These are phyloP conservation scores for Picocystis salinarum DNA, from an alignment of 139 green algal genomes.

Conservation along the genomic window DNA sequence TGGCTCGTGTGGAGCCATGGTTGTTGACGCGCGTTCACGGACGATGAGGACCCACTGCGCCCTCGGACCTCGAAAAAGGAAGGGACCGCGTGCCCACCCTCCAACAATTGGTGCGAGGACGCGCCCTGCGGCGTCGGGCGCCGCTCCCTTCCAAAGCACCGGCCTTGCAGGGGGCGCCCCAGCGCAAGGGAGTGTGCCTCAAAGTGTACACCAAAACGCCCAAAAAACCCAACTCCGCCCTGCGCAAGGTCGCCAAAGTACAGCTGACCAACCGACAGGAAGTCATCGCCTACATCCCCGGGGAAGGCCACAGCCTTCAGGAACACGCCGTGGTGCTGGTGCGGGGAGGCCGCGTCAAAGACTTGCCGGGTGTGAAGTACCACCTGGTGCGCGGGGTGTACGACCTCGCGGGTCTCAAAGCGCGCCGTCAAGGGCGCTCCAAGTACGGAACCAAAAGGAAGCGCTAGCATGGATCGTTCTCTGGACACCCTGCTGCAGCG, in stretches of 20 bases:
- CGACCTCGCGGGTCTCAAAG: slow-evolving; percentile 5
- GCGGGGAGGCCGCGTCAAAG: slow-evolving; percentile 12
- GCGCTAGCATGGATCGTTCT: too few relatives aligned
- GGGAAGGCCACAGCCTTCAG: slow-evolving; percentile 17
- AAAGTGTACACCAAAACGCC: slow-evolving; percentile 44
- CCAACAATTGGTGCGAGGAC: too few relatives aligned
- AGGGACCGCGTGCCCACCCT: too few relatives aligned
- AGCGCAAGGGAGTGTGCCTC: slow-evolving; percentile 41
- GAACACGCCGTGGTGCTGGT: slow-evolving; percentile 12
- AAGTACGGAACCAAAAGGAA: slow-evolving; percentile 11
- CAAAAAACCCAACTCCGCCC: slow-evolving; percentile 57
- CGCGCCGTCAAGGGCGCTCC: slow-evolving; percentile 1
- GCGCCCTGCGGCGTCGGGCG: too few relatives aligned
- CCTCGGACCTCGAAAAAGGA: too few relatives aligned
- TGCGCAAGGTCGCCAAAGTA: slow-evolving; percentile 53
- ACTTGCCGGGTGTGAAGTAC: slow-evolving; percentile 18
- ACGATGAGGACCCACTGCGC: too few relatives aligned
- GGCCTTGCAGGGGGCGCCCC: too few relatives aligned
- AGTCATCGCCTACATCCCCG: slow-evolving; percentile 28
- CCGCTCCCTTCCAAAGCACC: too few relatives aligned
- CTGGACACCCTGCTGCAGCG: too few relatives aligned
- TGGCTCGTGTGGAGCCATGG: too few relatives aligned
- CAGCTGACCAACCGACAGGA: slow-evolving; percentile 30
- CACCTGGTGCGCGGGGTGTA: slow-evolving; percentile 8
- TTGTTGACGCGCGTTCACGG: too few relatives aligned